Base-by-base conservation (phyloP, 129 eudicot genomes). In the Heracleum sosnowskyi region DNA sequence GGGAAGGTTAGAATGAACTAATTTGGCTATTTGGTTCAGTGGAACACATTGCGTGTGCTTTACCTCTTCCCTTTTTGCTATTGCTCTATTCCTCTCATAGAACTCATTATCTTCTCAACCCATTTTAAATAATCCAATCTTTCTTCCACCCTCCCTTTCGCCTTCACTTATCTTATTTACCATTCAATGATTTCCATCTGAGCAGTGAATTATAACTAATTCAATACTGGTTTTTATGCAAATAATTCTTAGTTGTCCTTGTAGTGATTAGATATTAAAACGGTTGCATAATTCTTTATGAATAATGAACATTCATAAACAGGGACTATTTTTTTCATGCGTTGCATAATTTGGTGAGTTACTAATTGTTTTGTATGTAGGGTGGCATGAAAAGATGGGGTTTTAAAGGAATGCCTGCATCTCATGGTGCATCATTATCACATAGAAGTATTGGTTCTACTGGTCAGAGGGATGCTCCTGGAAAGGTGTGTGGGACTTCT, bases 381-480 rank as follows among this genome's bases (percentile, higher is more conserved):
- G 99, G 99, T 88, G 97, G 84, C 64, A 95, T 95, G 99, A 95
- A 95, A 90, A 88, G 95, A 79, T 76, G 81, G 77, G 76, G 79
- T 26, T 88, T 90, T 42, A 82, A 63, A 78, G 97, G 99, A 49
- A 79, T 79, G 90, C 97, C 97, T 40, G 99, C 96, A 63, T 83
- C 91, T 84, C 99, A 95, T 79, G 99, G 99, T 77, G 90, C 90
- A 16, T 95, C 99, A 46, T 47, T 78, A 79, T 84, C 97, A 0
- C 99, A 95, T 83, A 86, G 99, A 71, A 90, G 95, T 79, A 79
- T 79, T 76, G 99, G 99, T 83, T 95, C 99, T 51, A 92, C 97
- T 24, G 99, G 99, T 80, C 99, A 92, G 81, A 88, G 99, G 87
- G 97, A 88, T 85, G 93, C 93, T 77, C 94, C 98, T 51, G 99